These are phyloP conservation scores for Cryptococcus maquisensis DNA, from an alignment of 1,284 basidiomycete genomes.

Conservation along the genomic window DNA sequence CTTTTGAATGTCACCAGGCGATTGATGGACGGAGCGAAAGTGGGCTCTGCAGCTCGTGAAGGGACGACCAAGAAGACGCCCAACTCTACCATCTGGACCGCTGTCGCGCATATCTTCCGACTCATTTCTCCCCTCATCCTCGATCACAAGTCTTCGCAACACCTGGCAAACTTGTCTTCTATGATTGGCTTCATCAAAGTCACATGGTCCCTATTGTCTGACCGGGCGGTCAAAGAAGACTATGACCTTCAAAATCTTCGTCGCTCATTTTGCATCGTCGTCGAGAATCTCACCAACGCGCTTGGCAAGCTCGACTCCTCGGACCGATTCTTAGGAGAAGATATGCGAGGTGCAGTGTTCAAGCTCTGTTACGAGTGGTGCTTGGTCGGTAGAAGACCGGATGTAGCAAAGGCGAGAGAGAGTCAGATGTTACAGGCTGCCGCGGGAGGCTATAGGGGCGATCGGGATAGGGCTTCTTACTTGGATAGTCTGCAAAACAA, in stretches of 20 bases:
- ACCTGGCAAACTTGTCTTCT: slow-evolving; percentile 65
- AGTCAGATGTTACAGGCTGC: slow-evolving; percentile 70
- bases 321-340: slow-evolving; percentile 70
- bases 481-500: slow-evolving; percentile 62
- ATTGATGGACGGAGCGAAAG: slow-evolving; percentile 55
- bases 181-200: slow-evolving; percentile 82
- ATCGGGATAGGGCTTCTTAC: slow-evolving; percentile 59
- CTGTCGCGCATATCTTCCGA: slow-evolving; percentile 84
- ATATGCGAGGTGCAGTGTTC: slow-evolving; percentile 75
- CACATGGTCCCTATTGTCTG: slow-evolving; percentile 70
- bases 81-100: slow-evolving; percentile 70
- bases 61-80: slow-evolving; percentile 41
- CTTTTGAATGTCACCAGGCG: slow-evolving; percentile 74
- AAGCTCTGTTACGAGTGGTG: slow-evolving; percentile 92
- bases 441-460: slow-evolving; percentile 52
- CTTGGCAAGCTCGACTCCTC: slow-evolving; percentile 65
- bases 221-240: slow-evolving; percentile 68
- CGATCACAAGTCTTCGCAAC: slow-evolving; percentile 63
- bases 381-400: slow-evolving; percentile 71
- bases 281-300: slow-evolving; percentile 79
- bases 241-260: slow-evolving; percentile 76
- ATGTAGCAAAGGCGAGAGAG: slow-evolving; percentile 67
- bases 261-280: slow-evolving; percentile 82
- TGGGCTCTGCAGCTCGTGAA: slow-evolving; percentile 8
- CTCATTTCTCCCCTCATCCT: slow-evolving; percentile 75